phyloP scores from a whole-genome alignment of 2,329 filamentous ascomycete genomes.

The Pestalotiopsis sp. region DNA sequence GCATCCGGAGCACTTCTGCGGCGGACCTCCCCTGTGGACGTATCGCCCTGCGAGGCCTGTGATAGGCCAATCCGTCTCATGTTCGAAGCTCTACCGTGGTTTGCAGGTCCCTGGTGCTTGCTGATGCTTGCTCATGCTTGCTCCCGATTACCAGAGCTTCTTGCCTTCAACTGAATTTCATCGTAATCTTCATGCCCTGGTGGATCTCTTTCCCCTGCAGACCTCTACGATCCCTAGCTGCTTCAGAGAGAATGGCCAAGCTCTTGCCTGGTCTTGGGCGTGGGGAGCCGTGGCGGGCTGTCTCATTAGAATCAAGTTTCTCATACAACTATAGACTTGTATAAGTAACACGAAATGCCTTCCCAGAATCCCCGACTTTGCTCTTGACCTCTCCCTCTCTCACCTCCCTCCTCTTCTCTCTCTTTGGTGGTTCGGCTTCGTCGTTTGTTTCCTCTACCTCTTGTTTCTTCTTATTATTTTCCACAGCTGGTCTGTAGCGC shows the following conservation, averaged over 20 bases:
- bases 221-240: slow-evolving; percentile 19
- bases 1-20: slow-evolving; percentile 23
- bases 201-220: slow-evolving; percentile 23
- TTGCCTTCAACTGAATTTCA: slow-evolving; percentile 8
- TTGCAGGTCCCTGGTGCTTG: slow-evolving; percentile 18
- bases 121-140: neutral
- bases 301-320: too few relatives aligned
- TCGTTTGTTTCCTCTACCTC: slow-evolving; percentile 16
- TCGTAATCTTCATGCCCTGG: slow-evolving; percentile 6
- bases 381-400: neutral
- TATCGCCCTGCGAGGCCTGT: slow-evolving; percentile 12
- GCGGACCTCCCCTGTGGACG: slow-evolving; percentile 20
- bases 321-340: slow-evolving; percentile 13
- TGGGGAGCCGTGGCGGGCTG: too few relatives aligned
- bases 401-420: slow-evolving; percentile 20
- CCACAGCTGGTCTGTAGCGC: slow-evolving; percentile 34
- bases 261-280: slow-evolving; percentile 17
- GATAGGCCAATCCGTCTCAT: slow-evolving; percentile 27
- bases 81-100: slow-evolving; percentile 19
- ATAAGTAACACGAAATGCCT: slow-evolving; percentile 22
- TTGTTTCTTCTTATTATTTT: slow-evolving; percentile 18
- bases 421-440: slow-evolving; percentile 17
- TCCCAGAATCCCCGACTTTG: neutral
- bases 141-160: slow-evolving; percentile 16
- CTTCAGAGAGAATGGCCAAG: slow-evolving; percentile 26